phyloP scores from a whole-genome alignment of 345 rosid genomes.

The Moricandia arvensis region DNA sequence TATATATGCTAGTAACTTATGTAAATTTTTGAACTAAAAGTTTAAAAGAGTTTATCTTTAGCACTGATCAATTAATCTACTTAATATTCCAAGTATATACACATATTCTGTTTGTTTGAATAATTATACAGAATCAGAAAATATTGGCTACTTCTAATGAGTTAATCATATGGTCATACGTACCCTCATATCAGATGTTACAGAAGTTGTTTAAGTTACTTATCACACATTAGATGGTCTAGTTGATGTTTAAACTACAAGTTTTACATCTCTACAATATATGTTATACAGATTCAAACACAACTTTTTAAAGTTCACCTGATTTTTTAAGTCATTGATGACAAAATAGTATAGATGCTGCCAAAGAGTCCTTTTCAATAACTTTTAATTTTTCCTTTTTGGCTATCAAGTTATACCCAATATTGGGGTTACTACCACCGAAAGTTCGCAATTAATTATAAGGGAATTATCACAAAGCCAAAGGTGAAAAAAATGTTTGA shows the following conservation, averaged over 20 bases:
- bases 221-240: neutral
- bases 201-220: neutral
- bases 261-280: neutral
- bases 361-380: constrained; percentile 19
- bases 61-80: neutral
- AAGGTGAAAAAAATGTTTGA: constrained; percentile 5
- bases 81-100: neutral
- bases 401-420: constrained; percentile 22
- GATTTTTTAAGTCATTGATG: neutral
- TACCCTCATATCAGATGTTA: neutral
- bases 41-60: neutral
- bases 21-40: neutral
- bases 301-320: neutral
- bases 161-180: neutral
- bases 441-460: neutral
- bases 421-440: constrained; percentile 24
- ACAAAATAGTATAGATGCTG: constrained; percentile 2
- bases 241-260: neutral
- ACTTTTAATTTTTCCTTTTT: constrained; percentile 12
- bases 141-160: neutral
- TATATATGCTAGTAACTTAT: neutral
- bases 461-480: constrained; percentile 18
- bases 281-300: neutral
- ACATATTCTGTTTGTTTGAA: neutral
- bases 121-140: too few relatives aligned